phyloP scores from a whole-genome alignment of 164 flowering plant species.

The Protea cynaroides region DNA sequence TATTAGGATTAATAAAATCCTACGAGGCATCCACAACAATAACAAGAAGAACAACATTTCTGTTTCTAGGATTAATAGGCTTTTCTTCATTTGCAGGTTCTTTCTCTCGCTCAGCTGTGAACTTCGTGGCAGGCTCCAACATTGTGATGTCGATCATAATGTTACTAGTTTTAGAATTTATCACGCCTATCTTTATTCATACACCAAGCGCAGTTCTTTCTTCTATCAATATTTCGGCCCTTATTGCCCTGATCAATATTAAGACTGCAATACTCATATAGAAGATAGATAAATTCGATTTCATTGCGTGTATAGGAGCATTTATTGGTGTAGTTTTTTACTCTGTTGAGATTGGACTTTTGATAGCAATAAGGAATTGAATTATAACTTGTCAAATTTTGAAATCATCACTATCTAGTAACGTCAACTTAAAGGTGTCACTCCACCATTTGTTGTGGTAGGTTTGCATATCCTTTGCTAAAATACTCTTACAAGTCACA shows the following conservation, averaged over 20 bases:
- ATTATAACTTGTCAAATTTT: not conserved
- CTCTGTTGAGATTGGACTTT: conserved; percentile 81
- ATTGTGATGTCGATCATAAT: conserved; percentile 82
- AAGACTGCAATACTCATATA: conserved; percentile 50
- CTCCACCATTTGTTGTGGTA: conserved; percentile 13
- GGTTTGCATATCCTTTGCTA: conserved; percentile 73
- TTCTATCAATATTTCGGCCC: conserved; percentile 70
- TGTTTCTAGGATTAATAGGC: not conserved
- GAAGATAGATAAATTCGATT: conserved; percentile 79
- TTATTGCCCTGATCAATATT: conserved; percentile 71
- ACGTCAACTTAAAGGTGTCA: not conserved
- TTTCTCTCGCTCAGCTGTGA: conserved; percentile 82
- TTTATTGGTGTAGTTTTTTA: conserved; percentile 75
- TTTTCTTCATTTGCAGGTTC: conserved; percentile 42
- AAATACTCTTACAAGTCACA: conserved; percentile 76
- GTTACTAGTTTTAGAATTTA: conserved; percentile 38
- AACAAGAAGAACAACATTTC: too few relatives aligned
- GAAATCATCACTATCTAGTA: not conserved
- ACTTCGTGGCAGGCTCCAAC: conserved; percentile 85
- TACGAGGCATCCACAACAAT: not conserved
- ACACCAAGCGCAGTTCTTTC: conserved; percentile 80
- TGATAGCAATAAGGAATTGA: conserved; percentile 56
- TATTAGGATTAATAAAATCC: too few relatives aligned
- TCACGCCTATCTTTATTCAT: conserved; percentile 70
- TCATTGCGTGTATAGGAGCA: conserved; percentile 69